Base-by-base conservation (phyloP, 2,329 filamentous ascomycete species). In the Pseudocercospora pini-densiflorae region DNA sequence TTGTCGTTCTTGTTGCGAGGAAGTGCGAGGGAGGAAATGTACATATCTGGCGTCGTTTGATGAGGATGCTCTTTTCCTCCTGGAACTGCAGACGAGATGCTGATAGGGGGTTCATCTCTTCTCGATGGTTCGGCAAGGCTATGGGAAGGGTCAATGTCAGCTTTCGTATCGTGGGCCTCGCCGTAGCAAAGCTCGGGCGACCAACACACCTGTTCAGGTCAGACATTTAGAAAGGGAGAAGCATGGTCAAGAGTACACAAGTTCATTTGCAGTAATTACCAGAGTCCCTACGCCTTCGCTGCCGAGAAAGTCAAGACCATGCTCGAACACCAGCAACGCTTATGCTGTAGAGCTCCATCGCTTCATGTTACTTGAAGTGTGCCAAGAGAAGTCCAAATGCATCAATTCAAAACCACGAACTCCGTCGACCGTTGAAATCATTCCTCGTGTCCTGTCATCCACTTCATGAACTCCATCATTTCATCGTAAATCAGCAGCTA, bases 381-480 rank as follows among this genome's bases (percentile, higher is more conserved):
- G 55, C 29, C 19, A 43, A 24, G 21, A 5, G 21, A 53, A 53
- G 21, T 53, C 47, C 21, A 53, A 1, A 24, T 53, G 47, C 47
- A 53, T 12, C 21, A 31, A 23, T 27, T 21, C 27, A 33, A 33
- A 9, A 4, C 27, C 53, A 57, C 12, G n/a, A 58, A 58, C 31
- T 40, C 29, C 29, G 19, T 58, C 2, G 16, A 31, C 54, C 54
- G n/a, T 58, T 14, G 29, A 40, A 21, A 19, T 4, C 55, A 21
- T 40, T 33, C 8, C 27, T 58, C 55, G 23, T 43, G 55, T 58
- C 33, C 55, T 14, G 10, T 58, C 55, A 58, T 58, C 55, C 55
- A 43, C 23, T 23, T 58, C 55, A 40, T 58, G 51, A 58, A 43
- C 31, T 23, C 55, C 55, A 10, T 58, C 55, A 31, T 43, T 14